Conservation (phyloP, 306 rosid genomes). For the Quercus robur region DNA sequence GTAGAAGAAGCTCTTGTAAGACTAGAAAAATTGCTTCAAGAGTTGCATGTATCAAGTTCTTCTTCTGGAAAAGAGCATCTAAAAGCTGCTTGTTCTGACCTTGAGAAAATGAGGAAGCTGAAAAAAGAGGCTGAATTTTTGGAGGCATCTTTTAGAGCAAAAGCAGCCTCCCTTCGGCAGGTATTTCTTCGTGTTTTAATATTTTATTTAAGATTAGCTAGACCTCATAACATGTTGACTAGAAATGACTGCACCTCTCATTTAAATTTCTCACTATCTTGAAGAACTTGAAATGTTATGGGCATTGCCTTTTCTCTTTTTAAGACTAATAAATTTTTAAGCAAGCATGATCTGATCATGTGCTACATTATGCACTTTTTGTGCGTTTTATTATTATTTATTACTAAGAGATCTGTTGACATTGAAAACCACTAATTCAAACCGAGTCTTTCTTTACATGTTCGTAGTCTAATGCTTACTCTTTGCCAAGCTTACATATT, state of each 20-base stretch:
- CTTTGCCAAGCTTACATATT: not conserved
- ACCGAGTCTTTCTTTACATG: not conserved
- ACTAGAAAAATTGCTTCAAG: slow-evolving; percentile 94
- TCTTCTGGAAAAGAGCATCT: slow-evolving; percentile 89
- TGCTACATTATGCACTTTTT: not conserved
- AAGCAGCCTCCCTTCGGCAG: slow-evolving; percentile 84
- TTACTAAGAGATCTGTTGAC: not conserved
- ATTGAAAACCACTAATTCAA: not conserved
- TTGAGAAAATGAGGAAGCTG: slow-evolving; percentile 90
- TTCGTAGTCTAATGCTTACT: not conserved
- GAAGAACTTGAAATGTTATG: not conserved
- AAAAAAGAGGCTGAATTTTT: slow-evolving; percentile 96
- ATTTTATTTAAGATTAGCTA: not conserved
- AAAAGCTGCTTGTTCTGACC: slow-evolving; percentile 98
- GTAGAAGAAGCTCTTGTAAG: slow-evolving; percentile 79
- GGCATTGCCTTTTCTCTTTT: not conserved
- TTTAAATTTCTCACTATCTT: not conserved
- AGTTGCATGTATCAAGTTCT: slow-evolving; percentile 77
- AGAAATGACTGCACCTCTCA: not conserved
- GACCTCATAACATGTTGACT: not conserved
- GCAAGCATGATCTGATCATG: not conserved
- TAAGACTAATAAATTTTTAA: not conserved
- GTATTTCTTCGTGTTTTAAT: slow-evolving; percentile 29
- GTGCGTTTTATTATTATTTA: not conserved
- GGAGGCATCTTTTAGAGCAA: slow-evolving; percentile 95